Percentiles rank a stretch among this genome's conserved stretches.
These are phyloP conservation scores for Xanthoconium stramineum DNA, from an alignment of 768 basidiomycete species.

Conservation along the genomic window DNA sequence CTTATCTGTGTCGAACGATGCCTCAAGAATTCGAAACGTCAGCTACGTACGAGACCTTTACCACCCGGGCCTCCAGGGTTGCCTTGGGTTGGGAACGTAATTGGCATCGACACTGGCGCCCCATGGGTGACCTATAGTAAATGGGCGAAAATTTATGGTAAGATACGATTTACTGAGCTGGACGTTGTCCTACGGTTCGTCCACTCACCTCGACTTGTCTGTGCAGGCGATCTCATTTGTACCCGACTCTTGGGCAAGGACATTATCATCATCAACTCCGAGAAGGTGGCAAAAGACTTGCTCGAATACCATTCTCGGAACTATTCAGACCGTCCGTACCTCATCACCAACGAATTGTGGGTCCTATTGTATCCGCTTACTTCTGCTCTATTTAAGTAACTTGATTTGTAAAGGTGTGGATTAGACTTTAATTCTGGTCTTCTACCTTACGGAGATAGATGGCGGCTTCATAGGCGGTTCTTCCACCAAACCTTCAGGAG, in stretches of 20 bases:
- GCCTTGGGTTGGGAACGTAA: background rate
- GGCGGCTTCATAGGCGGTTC: background rate
- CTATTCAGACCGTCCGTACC: conserved; percentile 46
- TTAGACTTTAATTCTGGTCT: background rate
- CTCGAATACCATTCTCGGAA: conserved; percentile 26
- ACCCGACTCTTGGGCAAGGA: background rate
- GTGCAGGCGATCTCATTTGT: background rate
- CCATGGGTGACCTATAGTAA: background rate
- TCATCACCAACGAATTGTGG: conserved; percentile 7
- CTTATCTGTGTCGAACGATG: background rate
- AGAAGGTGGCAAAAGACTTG: background rate
- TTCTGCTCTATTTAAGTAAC: background rate
- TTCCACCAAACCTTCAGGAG: background rate
- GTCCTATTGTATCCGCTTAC: background rate
- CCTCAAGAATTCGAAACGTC: background rate
- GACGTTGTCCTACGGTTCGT: no score
- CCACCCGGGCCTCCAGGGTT: background rate
- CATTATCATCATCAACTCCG: background rate
- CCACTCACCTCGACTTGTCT: background rate
- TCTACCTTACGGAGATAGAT: background rate
- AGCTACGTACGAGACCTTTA: background rate
- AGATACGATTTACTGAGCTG: background rate
- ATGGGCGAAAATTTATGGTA: background rate
- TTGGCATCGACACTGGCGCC: background rate
- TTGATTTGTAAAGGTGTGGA: background rate